Base-by-base conservation (phyloP, 176 grass and related monocot species). In the Melocanna baccifera region DNA sequence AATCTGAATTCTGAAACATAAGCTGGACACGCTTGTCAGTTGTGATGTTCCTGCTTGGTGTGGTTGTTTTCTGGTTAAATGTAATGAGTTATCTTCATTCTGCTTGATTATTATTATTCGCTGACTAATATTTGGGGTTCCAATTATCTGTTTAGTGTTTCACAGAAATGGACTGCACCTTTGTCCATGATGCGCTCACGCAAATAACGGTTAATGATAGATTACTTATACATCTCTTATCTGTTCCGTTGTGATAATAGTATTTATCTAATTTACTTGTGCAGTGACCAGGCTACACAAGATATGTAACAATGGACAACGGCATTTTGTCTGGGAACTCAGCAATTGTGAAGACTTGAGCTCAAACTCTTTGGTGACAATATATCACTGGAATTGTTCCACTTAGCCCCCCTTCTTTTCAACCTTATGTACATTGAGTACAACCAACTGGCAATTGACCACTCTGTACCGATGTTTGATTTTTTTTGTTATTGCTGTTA, bases 281-380 rank as follows among this genome's bases (percentile, higher is more conserved):
- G 70, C 53, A 81, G 71, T 81, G 62, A 89, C 34, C 14, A 76
- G 32, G 70, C 55, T 59, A 69, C 37, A 53, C 45, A 42, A 7
- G 10, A 22, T 48, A 6, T 32, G 55, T 71, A 34, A 71, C 5
- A 51, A 50, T 68, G 26, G 19, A 53, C 41, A 7, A 23, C 19
- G 10, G 42, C 32, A 47, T 50, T 63, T 58, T 84, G 23, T 67
- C 29, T 18, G 37, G 48, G 15, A 80, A 30, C 47, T 47, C 2
- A 0, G 28, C 46, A 57, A 69, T 15, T 59, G 57, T 84, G 59
- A 68, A 75, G 78, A 67, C 25, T 11, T 40, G 6, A 84, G 19
- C 34, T 71, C 20, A 56, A 28, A 70, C 70, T 57, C 65, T 81
- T 81, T 15, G 22, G n/a, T 57, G 28, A 13, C 71, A 30, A 40